Evolutionary conservation across 441 rosid species (phyloP), one percentile per base, ranked within the genome.

Genomic region (Pelargonium australe): DNA sequence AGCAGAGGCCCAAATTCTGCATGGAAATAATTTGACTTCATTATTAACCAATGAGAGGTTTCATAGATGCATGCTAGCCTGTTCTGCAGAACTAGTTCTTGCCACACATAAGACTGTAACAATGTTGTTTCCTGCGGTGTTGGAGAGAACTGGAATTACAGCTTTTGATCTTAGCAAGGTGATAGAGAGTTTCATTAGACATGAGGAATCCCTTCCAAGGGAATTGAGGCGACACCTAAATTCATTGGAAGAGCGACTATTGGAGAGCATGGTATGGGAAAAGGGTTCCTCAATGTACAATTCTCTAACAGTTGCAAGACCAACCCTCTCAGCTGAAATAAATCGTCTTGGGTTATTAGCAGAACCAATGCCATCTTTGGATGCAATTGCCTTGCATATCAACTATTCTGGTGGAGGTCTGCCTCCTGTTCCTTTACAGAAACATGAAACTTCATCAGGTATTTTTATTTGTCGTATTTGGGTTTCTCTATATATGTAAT

Each of bases 231-330:
- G 99, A 75, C 99, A 91, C 85, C 83, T 95, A 73, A 95, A 95
- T 80, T 91, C 97, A 19, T 72, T 95, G 78, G 99, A 91, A 84
- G 97, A 95, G 87, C 83, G 91, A 61, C 96, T 95, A 70, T 74
- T 91, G 79, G 99, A 95, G 86, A 90, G 94, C 81, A 88, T 95
- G 99, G 99, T 91, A 23, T 95, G 97, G 99, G 97, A 90, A 77
- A 95, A 87, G 78, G 97, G 97, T 57, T 95, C 97, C 51, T 91
- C 97, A 53, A 85, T 91, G 97, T 95, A 89, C 86, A 95, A 91
- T 75, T 91, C 97, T 49, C 80, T 95, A 86, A 81, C 84, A 40
- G 91, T 90, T 74, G 99, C 99, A 65, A 87, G 84, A 70, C 90
- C 97, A 55, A 68, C 81, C 12, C 86, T 87, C 49, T 82, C 96